Evolutionary conservation across 2,329 filamentous ascomycete species (phyloP), one percentile per base, ranked within the genome.

Genomic region (Penicillium sumatraense): DNA sequence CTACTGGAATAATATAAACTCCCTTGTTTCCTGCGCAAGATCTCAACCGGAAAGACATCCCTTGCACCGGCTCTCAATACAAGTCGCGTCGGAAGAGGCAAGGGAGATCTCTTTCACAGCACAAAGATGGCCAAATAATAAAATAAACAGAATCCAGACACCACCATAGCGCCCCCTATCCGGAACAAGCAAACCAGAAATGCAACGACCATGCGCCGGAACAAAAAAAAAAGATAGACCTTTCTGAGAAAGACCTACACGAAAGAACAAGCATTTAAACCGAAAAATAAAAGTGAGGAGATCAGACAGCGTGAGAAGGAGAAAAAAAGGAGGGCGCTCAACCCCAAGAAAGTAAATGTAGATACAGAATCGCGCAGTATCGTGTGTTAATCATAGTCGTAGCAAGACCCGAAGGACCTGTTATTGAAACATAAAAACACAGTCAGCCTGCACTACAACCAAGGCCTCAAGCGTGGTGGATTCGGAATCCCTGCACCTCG

Each of bases 181-280:
- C 40, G 49, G 31, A 48, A 44, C 21, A 51, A 54, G 35, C 27
- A 47, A 52, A 44, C 46, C 52, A 47, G 41, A 47, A 35, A 55
- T 59, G 53, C 51, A 53, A 27, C 40, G 36, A 33, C 42, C 42
- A 35, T 42, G 29, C 58, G 50, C 53, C 56, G 36, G 55, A 46
- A 48, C 3, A 51, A 46, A 31, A 13, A 11, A 27, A 11, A 44
- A n/a, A n/a, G n/a, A n/a, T n/a, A n/a, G n/a, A n/a, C n/a, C 24
- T 16, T 24, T 16, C 26, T 26, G 36, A 45, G 11, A 47, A 14
- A 31, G 26, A 23, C 41, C 2, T 16, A n/a, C n/a, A n/a, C n/a
- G n/a, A n/a, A n/a, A 26, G 24, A 14, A n/a, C 10, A 44, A 33
- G 23, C 41, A 31, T 31, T 21, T 26, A 42, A 41, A 47, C 14